Evolutionary conservation across 2,329 filamentous ascomycete species (phyloP).

Genomic region (Ophiosphaerella herpotricha): DNA sequence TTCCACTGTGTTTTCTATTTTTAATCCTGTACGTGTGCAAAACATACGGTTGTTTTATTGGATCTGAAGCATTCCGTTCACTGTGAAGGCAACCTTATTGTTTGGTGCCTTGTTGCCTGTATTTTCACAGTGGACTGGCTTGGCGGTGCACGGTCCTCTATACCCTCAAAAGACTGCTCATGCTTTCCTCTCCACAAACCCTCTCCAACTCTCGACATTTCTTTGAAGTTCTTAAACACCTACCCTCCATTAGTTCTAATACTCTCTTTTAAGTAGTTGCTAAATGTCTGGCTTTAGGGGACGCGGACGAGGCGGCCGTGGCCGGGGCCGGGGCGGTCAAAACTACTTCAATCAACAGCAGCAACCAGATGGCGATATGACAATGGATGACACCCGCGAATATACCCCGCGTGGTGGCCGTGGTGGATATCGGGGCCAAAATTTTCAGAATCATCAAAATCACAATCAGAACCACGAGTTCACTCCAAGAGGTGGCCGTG

Average conservation of each 20-base stretch:
- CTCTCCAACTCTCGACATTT: neutral
- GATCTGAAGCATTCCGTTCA: too few relatives aligned
- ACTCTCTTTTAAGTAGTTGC: neutral
- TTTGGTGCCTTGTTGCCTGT: too few relatives aligned
- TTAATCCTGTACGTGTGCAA: too few relatives aligned
- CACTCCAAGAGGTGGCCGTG: conserved; percentile 5
- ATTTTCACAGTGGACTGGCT: neutral
- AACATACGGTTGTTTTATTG: too few relatives aligned
- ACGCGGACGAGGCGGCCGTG: conserved; percentile 25
- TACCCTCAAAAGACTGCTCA: conserved; percentile 1
- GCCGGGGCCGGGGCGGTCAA: conserved; percentile 24
- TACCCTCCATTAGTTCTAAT: neutral
- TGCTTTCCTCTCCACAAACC: conserved; percentile 1
- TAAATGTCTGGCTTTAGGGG: conserved; percentile 16
- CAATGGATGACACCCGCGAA: conserved; percentile 9
- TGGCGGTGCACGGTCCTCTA: neutral
- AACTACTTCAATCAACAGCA: conserved; percentile 10
- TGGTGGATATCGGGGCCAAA: neutral
- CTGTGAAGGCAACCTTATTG: too few relatives aligned
- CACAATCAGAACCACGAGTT: conserved; percentile 6
- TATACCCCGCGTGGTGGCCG: conserved; percentile 8
- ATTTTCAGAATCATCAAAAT: neutral
- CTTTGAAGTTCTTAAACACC: too few relatives aligned
- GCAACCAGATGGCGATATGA: conserved; percentile 11
- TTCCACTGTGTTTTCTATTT: too few relatives aligned